These are phyloP conservation scores for Solanum ahanhuiri DNA, from an alignment of 257 asterid genomes.

Conservation along the genomic window DNA sequence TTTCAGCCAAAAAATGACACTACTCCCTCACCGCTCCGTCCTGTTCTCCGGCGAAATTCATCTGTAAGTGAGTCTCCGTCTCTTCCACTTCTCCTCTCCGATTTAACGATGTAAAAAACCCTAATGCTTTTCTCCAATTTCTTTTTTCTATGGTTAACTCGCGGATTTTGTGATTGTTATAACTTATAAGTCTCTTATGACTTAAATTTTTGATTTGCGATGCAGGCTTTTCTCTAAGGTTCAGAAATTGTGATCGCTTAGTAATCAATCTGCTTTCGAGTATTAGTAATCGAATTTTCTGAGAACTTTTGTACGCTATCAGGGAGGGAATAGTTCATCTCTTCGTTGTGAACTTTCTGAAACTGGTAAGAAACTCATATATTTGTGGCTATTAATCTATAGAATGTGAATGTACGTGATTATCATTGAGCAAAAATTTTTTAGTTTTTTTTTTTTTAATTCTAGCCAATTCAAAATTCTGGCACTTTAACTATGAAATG, in stretches of 20 bases:
- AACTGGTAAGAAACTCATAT: not conserved
- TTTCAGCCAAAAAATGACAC: not conserved
- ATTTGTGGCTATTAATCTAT: not conserved
- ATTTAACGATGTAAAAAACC: not conserved
- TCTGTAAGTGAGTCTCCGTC: not conserved
- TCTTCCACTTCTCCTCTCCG: not conserved
- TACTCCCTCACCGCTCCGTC: not conserved
- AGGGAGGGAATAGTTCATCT: not conserved
- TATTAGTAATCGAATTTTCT: not conserved
- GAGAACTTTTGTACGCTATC: not conserved
- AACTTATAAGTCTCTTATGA: not conserved
- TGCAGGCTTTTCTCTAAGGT: not conserved
- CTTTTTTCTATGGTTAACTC: not conserved
- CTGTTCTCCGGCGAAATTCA: not conserved
- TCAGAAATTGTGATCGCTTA: not conserved
- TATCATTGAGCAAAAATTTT: not conserved
- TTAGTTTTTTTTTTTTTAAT: not conserved
- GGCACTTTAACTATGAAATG: not conserved
- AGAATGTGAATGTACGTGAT: not conserved
- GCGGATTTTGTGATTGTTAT: not conserved
- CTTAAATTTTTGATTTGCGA: not conserved
- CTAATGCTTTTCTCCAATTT: not conserved
- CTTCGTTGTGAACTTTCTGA: not conserved
- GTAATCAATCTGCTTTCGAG: not conserved
- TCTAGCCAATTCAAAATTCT: not conserved